A percentile compares a stretch with the other conserved stretches of the same genome.
These are phyloP conservation scores for Phaffia rhodozyma DNA, from an alignment of 1,284 basidiomycete species.

Conservation along the genomic window DNA sequence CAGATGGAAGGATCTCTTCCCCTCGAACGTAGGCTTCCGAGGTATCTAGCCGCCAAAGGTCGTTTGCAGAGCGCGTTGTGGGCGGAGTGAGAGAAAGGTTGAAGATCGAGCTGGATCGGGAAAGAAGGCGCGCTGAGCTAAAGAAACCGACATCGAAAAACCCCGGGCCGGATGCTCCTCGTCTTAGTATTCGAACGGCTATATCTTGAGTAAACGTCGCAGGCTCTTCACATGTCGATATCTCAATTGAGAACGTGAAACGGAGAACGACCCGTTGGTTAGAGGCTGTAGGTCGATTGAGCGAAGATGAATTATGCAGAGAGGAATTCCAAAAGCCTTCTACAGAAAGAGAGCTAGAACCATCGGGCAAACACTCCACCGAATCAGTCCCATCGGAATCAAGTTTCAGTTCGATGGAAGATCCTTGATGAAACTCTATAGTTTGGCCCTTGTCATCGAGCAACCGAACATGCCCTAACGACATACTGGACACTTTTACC, in stretches of 20 bases:
- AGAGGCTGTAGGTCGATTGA: constrained; percentile 70
- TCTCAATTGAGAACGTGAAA: constrained; percentile 60
- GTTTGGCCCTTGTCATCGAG: constrained; percentile 72
- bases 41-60: constrained; percentile 90
- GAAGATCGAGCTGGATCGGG: constrained; percentile 70
- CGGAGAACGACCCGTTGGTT: constrained; percentile 71
- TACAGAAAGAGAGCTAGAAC: constrained; percentile 56
- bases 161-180: constrained; percentile 69
- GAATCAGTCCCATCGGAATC: constrained; percentile 34
- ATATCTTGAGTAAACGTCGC: constrained; percentile 77
- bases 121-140: constrained; percentile 56
- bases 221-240: constrained; percentile 72
- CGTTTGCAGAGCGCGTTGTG: constrained; percentile 69
- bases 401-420: constrained; percentile 54
- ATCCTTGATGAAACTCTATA: constrained; percentile 59
- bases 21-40: constrained; percentile 85
- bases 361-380: constrained; percentile 41
- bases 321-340: constrained; percentile 86
- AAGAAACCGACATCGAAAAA: constrained; percentile 64
- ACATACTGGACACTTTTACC: constrained; percentile 62
- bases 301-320: constrained; percentile 69
- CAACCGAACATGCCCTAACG: constrained; percentile 68
- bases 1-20: constrained; percentile 59
- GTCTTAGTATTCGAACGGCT: constrained; percentile 68
- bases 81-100: constrained; percentile 68